Base-by-base conservation (phyloP, 2,329 filamentous ascomycete species). In the Myriosclerotinia scirpicola region DNA sequence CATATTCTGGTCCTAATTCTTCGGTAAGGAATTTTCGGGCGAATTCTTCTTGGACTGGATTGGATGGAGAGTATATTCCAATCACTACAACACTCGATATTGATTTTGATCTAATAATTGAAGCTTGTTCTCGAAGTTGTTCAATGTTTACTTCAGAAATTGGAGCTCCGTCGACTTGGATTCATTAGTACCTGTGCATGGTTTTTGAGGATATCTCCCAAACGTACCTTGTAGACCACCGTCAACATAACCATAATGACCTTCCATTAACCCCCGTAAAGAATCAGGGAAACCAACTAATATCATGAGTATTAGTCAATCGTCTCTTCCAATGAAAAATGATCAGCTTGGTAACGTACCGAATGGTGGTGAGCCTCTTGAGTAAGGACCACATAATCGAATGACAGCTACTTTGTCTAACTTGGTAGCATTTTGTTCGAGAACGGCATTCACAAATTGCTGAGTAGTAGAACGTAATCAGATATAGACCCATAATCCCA, bases 61-160 rank as follows among this genome's bases (percentile, higher is more conserved):
- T 85, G 34, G 87, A 83, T 0, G 85, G 84, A 11, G 82, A 84
- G 75, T 85, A 87, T 11, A 87, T 81, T 2, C 85, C 85, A 5
- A 83, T 81, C 5, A 88, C 77, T 0, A 86, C 85, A 2, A 88
- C 77, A 50, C 79, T 79, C 26, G 64, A 73, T 76, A 77, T 84
- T 12, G 63, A 68, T 64, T 74, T 75, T 4, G 69, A 69, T 58
- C 68, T 75, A 62, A 75, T 75, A 14, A 75, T 71, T 11, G 68
- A 40, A 17, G 74, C 74, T 66, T 75, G 74, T 59, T 73, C 71
- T 68, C 71, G 71, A 22, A 75, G 67, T 61, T 75, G 73, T 17
- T 69, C 42, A n/a, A 54, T 26, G 36, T 72, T 71, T 5, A 75
- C 17, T 3, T 68, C 26, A 46, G 69, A 38, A 26, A 75, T 75